Evolutionary conservation across 331 rosid species (phyloP), one percentile per base, ranked within the genome.

Genomic region (Saraca asoca): DNA sequence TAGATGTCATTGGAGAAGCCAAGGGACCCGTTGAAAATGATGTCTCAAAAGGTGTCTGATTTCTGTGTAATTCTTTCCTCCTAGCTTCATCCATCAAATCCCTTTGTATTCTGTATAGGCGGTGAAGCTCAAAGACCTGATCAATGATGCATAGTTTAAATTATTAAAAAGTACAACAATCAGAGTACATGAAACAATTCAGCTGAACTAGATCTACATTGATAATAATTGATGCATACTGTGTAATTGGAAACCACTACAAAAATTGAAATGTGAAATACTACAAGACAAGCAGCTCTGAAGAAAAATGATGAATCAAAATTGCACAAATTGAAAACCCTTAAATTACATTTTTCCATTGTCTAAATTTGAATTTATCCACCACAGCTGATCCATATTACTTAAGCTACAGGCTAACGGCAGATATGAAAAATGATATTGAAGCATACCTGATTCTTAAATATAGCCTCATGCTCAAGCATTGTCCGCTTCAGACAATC

Each of bases 121-220:
- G 95, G 69, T 94, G 97, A 69, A 94, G 95, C 78, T 90, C 97
- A 42, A 53, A 41, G 61, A 94, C 99, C 99, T 90, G 89, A 19
- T 75, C 62, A 61, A 76, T 72, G 60, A 78, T 41, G 78, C 69
- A 71, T 51, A 52, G 18, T 37, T 39, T 24, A 24, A 24, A 24
- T 24, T 1, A 24, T 20, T 35, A 65, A 58, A 53, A 15, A 68
- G 58, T 50, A 70, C 60, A 77, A 68, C 29, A 59, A 48, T 50
- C n/a, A 56, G 54, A 33, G 53, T 37, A 69, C 57, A 53, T 10
- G 48, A 35, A 35, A 3, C 64, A 48, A 38, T 3, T 53, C 63
- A 68, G 18, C 57, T 39, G 18, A 63, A 45, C 7, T 64, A 58
- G 35, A 52, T 5, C 31, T 24, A 24, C 31, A 24, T 24, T 24